Percentiles rank a stretch among this genome's conserved stretches.
phyloP scores from a whole-genome alignment of 257 asterid species.

The Solanum lycopersicoides region DNA sequence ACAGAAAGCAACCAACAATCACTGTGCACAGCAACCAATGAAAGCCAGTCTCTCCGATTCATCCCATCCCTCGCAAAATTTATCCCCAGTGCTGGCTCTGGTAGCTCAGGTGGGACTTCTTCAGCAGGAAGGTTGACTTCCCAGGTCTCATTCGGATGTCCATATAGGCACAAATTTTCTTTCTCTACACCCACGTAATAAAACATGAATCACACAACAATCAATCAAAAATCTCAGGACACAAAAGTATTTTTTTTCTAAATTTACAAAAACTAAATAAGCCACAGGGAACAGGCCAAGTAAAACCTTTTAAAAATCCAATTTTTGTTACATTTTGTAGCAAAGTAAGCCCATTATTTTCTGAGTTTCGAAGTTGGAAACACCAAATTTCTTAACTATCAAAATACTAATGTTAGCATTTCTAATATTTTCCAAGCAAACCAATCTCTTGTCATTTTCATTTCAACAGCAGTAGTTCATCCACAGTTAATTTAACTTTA shows the following conservation, averaged over 20 bases:
- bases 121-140: conserved; percentile 93
- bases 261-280: neutral
- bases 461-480: neutral
- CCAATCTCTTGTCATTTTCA: neutral
- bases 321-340: neutral
- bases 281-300: neutral
- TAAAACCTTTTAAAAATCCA: neutral
- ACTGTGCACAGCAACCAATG: conserved; percentile 85
- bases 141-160: conserved; percentile 83
- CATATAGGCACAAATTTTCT: conserved; percentile 87
- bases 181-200: conserved; percentile 38
- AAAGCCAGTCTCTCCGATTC: conserved; percentile 87
- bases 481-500: neutral
- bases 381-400: neutral
- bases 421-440: neutral
- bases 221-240: neutral
- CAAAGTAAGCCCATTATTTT: neutral
- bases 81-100: conserved; percentile 94
- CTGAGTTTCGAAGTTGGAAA: neutral
- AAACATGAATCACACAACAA: neutral
- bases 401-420: neutral
- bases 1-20: conserved; percentile 96
- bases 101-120: conserved; percentile 96
- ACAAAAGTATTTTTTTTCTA: neutral
- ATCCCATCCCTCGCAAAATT: conserved; percentile 94